These are phyloP conservation scores for Chaetomiaceae sp. DNA, from an alignment of 2,329 filamentous ascomycete genomes.

Conservation along the genomic window DNA sequence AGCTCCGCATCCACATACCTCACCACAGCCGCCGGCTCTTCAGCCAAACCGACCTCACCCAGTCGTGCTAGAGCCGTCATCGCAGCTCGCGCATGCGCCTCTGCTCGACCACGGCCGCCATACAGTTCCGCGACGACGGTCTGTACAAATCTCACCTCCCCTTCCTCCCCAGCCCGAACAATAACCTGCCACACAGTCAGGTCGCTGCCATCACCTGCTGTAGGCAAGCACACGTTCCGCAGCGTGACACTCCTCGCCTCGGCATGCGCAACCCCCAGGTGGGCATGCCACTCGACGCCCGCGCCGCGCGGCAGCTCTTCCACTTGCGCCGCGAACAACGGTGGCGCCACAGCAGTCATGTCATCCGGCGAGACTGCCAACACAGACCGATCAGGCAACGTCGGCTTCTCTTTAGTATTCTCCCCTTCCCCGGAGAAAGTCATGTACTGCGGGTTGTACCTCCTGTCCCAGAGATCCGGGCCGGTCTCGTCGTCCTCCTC, in stretches of 20 bases:
- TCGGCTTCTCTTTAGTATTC: constrained; percentile 16
- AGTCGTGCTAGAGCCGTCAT: constrained; percentile 5
- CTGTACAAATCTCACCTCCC: constrained; percentile 15
- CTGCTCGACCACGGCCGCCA: neutral
- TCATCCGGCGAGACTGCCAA: neutral
- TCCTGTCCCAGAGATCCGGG: constrained; percentile 63
- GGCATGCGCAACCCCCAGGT: constrained; percentile 49
- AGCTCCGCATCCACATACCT: constrained; percentile 19
- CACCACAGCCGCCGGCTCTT: constrained; percentile 5
- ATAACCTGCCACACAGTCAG: constrained; percentile 13
- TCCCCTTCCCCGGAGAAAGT: constrained; percentile 31
- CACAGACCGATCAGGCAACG: constrained; percentile 47
- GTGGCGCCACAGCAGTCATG: constrained; percentile 42
- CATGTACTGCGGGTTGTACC: constrained; percentile 49
- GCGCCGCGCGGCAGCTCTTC: constrained; percentile 67
- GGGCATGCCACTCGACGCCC: constrained; percentile 77
- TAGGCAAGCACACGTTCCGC: neutral
- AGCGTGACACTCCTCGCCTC: constrained; percentile 10
- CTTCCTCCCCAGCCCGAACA: constrained; percentile 1
- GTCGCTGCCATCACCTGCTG: neutral
- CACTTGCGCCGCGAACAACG: constrained; percentile 70
- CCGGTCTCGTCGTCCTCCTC: constrained; percentile 40
- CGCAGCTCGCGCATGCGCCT: constrained; percentile 1
- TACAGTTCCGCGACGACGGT: constrained; percentile 14
- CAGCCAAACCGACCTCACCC: neutral